These are phyloP conservation scores for Paraphaeosphaeria minitans DNA, from an alignment of 2,329 filamentous ascomycete species.

Conservation along the genomic window DNA sequence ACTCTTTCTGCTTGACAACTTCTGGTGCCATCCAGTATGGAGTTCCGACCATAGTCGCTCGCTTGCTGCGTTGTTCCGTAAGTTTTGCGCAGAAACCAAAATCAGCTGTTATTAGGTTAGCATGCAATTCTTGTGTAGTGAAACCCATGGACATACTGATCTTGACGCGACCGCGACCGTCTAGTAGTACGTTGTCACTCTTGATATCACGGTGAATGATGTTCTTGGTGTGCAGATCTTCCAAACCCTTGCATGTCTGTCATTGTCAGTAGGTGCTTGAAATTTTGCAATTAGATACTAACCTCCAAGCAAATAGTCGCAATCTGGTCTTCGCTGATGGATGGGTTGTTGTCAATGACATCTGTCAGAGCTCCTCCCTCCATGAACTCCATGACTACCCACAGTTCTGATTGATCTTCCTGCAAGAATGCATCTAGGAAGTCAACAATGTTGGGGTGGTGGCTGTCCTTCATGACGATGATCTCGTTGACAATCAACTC, in stretches of 20 bases:
- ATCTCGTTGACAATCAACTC: conserved; percentile 99
- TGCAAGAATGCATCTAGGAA: conserved; percentile 96
- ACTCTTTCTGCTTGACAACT: conserved; percentile 99
- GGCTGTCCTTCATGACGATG: conserved; percentile 99
- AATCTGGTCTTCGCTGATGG: conserved; percentile 95
- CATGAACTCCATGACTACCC: conserved; percentile 99
- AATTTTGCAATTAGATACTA: conserved; percentile 37
- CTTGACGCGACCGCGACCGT: conserved; percentile 94
- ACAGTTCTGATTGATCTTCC: conserved; percentile 93
- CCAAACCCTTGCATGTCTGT: conserved; percentile 91
- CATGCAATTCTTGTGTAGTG: neutral
- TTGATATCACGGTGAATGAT: conserved; percentile 99
- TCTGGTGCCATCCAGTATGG: conserved; percentile 99
- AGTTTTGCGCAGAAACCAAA: conserved; percentile 99
- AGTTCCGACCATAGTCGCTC: conserved; percentile 98
- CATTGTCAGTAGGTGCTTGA: conserved; percentile 29
- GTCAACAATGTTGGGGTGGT: conserved; percentile 98
- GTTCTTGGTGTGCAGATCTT: conserved; percentile 92
- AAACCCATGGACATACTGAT: conserved; percentile 71
- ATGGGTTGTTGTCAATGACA: conserved; percentile 96
- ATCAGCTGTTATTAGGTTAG: conserved; percentile 68
- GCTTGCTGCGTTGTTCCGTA: conserved; percentile 94
- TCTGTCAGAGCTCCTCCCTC: conserved; percentile 96
- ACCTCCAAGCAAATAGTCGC: conserved; percentile 97
- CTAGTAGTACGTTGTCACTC: conserved; percentile 95